Conservation (phyloP, 2,329 filamentous ascomycete species). For the Colletotrichum sp. region DNA sequence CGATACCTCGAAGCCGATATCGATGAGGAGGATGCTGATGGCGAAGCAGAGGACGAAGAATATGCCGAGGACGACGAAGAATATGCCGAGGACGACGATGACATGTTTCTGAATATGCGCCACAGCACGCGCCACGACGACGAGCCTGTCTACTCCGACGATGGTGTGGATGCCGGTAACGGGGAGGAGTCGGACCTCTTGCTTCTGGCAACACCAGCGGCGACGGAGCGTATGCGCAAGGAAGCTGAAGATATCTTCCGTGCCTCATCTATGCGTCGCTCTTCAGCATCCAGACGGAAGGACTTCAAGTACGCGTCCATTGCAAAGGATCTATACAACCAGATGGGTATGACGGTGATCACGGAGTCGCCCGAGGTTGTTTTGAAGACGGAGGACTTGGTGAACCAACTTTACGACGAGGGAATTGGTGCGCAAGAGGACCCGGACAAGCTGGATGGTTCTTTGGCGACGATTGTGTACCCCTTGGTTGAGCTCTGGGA, state of each 20-base stretch:
- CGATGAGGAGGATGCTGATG: conserved; percentile 34
- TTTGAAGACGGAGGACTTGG: conserved; percentile 74
- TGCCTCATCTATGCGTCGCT: conserved; percentile 53
- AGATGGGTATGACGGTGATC: conserved; percentile 63
- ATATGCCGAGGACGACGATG: conserved; percentile 46
- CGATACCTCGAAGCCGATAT: conserved; percentile 40
- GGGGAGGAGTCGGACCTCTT: conserved; percentile 55
- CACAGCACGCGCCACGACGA: conserved; percentile 33
- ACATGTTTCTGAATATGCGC: conserved; percentile 56
- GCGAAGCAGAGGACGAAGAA: conserved; percentile 42
- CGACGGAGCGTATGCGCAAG: conserved; percentile 54
- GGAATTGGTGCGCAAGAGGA: conserved; percentile 62
- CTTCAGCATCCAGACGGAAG: conserved; percentile 47
- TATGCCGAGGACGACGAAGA: conserved; percentile 46
- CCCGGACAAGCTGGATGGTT: conserved; percentile 59
- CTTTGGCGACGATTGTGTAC: conserved; percentile 57
- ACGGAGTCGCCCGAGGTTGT: conserved; percentile 75
- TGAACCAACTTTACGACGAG: conserved; percentile 69
- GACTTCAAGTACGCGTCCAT: conserved; percentile 72
- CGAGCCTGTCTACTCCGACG: conserved; percentile 8
- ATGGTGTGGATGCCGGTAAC: conserved; percentile 27
- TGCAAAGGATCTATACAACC: conserved; percentile 71
- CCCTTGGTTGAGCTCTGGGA: conserved; percentile 62
- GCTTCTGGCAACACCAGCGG: conserved; percentile 60
- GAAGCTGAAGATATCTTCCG: conserved; percentile 63